phyloP scores from a whole-genome alignment of 805 yeast species.

The Wickerhamomyces kurtzmanii region DNA sequence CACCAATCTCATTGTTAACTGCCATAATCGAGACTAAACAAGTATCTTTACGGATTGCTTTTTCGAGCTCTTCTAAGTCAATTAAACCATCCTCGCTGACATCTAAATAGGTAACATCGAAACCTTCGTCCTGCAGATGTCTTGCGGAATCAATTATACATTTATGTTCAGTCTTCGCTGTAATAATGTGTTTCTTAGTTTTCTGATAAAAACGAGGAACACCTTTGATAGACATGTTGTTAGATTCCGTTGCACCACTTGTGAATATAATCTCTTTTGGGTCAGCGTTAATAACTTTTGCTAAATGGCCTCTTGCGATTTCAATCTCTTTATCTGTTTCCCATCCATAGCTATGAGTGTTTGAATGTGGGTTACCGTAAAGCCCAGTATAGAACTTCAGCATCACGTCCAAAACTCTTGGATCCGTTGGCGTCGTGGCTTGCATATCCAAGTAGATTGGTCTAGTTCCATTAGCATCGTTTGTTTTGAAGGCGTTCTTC shows the following conservation, averaged over 20 bases:
- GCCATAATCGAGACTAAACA: conserved; percentile 90
- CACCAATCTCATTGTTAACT: conserved; percentile 97
- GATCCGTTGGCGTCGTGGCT: conserved; percentile 98
- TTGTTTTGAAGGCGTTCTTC: conserved; percentile 27
- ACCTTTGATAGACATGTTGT: conserved; percentile 93
- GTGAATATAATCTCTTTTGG: conserved; percentile 96
- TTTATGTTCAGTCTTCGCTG: conserved; percentile 96
- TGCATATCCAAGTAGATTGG: conserved; percentile 97
- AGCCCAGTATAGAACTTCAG: conserved; percentile 79
- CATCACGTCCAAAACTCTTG: conserved; percentile 89
- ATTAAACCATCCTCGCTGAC: conserved; percentile 77
- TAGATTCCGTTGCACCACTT: conserved; percentile 96
- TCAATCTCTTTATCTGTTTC: conserved; percentile 93
- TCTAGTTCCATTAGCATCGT: conserved; percentile 51
- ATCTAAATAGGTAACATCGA: conserved; percentile 87
- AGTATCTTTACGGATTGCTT: conserved; percentile 84
- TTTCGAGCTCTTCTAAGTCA: conserved; percentile 65
- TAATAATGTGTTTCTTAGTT: conserved; percentile 87
- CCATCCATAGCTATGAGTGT: conserved; percentile 98
- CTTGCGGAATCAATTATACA: conserved; percentile 97
- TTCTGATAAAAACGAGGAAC: conserved; percentile 87
- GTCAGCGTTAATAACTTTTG: conserved; percentile 81
- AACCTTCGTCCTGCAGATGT: conserved; percentile 92
- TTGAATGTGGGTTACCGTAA: conserved; percentile 96
- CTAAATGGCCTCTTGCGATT: conserved; percentile 72